Evolutionary conservation across 208 protist species (phyloP).

Genomic region (Trypanosoma platydactyli): DNA sequence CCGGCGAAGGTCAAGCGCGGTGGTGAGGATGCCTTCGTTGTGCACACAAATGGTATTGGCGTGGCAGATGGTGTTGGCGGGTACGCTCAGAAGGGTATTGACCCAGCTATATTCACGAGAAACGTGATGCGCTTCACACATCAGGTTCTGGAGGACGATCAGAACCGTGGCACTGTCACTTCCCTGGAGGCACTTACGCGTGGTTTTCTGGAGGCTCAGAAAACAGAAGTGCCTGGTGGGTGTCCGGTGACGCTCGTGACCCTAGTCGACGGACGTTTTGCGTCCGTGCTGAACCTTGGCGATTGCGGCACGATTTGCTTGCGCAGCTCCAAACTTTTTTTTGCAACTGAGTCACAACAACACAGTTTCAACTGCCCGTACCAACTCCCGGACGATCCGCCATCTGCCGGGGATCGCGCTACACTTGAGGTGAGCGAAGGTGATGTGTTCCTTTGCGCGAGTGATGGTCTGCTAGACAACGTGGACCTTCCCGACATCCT

Average conservation of each 20-base stretch:
- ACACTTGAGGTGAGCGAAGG: slow-evolving; percentile 59
- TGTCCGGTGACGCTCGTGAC: slow-evolving; percentile 76
- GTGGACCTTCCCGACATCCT: slow-evolving; percentile 68
- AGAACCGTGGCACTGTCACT: slow-evolving; percentile 24
- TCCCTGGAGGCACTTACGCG: slow-evolving; percentile 63
- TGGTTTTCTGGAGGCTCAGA: slow-evolving; percentile 49
- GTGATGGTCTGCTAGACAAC: slow-evolving; percentile 87
- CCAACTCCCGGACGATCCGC: slow-evolving; percentile 77
- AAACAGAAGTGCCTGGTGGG: slow-evolving; percentile 47
- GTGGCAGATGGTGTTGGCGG: slow-evolving; percentile 88
- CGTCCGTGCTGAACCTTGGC: slow-evolving; percentile 84
- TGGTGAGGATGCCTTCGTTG: slow-evolving; percentile 84
- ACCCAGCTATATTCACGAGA: slow-evolving; percentile 78
- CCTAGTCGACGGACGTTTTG: slow-evolving; percentile 49
- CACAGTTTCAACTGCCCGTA: slow-evolving; percentile 89
- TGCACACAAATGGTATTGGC: slow-evolving; percentile 69
- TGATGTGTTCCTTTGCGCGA: slow-evolving; percentile 77
- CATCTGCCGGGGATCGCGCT: slow-evolving; percentile 55
- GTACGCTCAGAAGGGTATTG: slow-evolving; percentile 64
- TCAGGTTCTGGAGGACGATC: slow-evolving; percentile 40
- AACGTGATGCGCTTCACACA: slow-evolving; percentile 74
- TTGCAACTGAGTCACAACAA: slow-evolving; percentile 68
- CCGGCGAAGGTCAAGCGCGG: slow-evolving; percentile 73
- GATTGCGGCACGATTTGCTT: slow-evolving; percentile 80
- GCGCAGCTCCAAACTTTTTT: slow-evolving; percentile 62